These are phyloP conservation scores for Quercus engelmannii DNA, from an alignment of 306 rosid species.

Conservation along the genomic window DNA sequence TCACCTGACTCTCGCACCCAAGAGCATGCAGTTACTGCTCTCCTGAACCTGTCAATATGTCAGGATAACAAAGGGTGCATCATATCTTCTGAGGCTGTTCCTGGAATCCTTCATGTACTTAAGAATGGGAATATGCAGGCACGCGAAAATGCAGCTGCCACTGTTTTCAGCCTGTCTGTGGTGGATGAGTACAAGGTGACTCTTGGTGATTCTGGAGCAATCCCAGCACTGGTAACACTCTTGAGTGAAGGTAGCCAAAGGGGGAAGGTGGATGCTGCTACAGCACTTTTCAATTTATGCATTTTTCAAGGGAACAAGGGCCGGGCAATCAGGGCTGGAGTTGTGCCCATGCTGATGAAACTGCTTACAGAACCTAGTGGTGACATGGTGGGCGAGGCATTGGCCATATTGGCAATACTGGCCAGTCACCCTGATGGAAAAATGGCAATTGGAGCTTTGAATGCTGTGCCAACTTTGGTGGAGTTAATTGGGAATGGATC, in stretches of 20 bases:
- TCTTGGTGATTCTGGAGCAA: conserved; percentile 76
- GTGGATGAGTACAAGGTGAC: conserved; percentile 54
- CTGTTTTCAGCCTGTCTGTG: conserved; percentile 79
- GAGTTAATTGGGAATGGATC: conserved; percentile 56
- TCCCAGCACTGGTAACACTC: conserved; percentile 66
- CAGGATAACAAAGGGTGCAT: conserved; percentile 64
- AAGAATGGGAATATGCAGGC: conserved; percentile 84
- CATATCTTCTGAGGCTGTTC: conserved; percentile 61
- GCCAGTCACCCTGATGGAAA: conserved; percentile 72
- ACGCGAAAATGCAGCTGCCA: conserved; percentile 92
- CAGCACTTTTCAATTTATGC: conserved; percentile 78
- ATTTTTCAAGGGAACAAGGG: conserved; percentile 79
- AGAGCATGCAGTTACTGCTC: conserved; percentile 89
- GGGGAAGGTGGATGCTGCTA: conserved; percentile 73
- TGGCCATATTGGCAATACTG: conserved; percentile 66
- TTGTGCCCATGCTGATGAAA: conserved; percentile 59
- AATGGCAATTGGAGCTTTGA: conserved; percentile 53
- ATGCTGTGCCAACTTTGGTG: conserved; percentile 60
- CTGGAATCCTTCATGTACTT: conserved; percentile 73
- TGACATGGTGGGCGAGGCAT: conserved; percentile 77
- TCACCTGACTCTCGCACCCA: conserved; percentile 56
- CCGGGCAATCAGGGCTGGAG: conserved; percentile 77
- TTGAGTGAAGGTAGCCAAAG: conserved; percentile 74
- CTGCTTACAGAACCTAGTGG: conserved; percentile 66
- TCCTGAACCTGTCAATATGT: conserved; percentile 75